Evolutionary conservation across 495 filamentous ascomycete species (phyloP).

Genomic region (Xanthoparmelia taractica): DNA sequence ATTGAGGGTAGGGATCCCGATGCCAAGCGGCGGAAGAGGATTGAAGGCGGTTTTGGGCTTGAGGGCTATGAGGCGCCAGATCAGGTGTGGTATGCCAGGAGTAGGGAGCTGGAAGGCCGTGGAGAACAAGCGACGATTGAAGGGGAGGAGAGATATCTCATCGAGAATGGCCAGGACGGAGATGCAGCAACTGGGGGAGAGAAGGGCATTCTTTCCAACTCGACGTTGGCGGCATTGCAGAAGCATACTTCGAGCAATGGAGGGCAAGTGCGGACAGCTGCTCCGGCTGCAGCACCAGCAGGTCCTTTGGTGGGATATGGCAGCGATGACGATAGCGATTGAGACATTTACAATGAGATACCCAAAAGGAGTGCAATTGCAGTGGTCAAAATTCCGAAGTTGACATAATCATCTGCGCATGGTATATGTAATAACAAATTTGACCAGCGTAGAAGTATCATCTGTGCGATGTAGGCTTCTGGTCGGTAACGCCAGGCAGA

Average conservation of each 20-base stretch:
- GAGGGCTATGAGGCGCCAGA: slow-evolving; percentile 92
- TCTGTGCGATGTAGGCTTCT: no score
- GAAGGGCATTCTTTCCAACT: slow-evolving; percentile 70
- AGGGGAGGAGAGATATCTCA: slow-evolving; percentile 33
- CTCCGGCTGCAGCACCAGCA: slow-evolving; percentile 38
- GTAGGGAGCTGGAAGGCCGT: slow-evolving; percentile 41
- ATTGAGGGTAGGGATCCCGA: slow-evolving; percentile 87
- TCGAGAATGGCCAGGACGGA: slow-evolving; percentile 32
- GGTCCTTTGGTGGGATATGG: slow-evolving; percentile 84
- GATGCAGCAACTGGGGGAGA: slow-evolving; percentile 24
- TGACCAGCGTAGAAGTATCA: not conserved
- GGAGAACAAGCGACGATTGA: slow-evolving; percentile 40
- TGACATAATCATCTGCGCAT: not conserved
- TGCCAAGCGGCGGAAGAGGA: slow-evolving; percentile 75
- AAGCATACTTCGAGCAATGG: slow-evolving; percentile 29
- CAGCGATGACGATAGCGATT: slow-evolving; percentile 76
- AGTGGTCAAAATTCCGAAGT: not conserved
- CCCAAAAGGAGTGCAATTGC: not conserved
- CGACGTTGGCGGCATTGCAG: slow-evolving; percentile 67
- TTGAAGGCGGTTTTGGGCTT: slow-evolving; percentile 83
- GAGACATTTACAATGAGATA: slow-evolving; percentile 13
- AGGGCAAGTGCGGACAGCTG: slow-evolving; percentile 36
- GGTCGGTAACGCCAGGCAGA: not conserved
- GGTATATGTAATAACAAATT: not conserved
- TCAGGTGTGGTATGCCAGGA: slow-evolving; percentile 80